phyloP scores from a whole-genome alignment of 495 filamentous ascomycete species.

The Talaromyces liani region DNA sequence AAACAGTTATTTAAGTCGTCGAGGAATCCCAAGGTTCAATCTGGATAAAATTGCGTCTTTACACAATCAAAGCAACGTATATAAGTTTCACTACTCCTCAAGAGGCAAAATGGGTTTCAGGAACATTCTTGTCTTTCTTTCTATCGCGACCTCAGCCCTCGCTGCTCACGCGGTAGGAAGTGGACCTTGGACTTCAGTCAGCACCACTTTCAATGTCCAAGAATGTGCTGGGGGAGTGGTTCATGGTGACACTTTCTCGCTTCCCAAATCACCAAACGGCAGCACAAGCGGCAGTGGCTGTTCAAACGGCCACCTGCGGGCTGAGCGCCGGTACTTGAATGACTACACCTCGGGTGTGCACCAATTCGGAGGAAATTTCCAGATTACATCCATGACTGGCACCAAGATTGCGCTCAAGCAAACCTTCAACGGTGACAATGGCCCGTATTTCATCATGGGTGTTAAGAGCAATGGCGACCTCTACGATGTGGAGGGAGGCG shows the following conservation, averaged over 20 bases:
- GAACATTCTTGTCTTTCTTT: background rate
- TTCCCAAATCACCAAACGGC: background rate
- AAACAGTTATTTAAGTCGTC: background rate
- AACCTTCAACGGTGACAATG: background rate
- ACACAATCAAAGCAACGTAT: background rate
- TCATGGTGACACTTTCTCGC: background rate
- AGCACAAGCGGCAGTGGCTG: constrained; percentile 5
- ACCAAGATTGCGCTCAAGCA: background rate
- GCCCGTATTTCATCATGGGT: constrained; percentile 2
- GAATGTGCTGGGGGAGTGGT: constrained; percentile 1
- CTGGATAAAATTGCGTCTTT: background rate
- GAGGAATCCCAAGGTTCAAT: background rate
- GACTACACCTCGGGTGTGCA: constrained; percentile 2
- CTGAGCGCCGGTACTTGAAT: constrained; percentile 5
- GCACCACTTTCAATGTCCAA: background rate
- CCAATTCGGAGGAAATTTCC: background rate
- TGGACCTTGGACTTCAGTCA: background rate
- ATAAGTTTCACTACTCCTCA: background rate
- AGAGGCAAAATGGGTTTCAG: background rate
- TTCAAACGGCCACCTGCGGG: constrained; percentile 2
- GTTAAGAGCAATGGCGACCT: constrained; percentile 2
- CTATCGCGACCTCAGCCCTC: background rate
- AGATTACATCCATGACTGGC: background rate
- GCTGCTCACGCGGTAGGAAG: background rate
- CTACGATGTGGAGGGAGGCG: constrained; percentile 2